These are phyloP conservation scores for Ceratobasidium theobromae DNA, from an alignment of 1,284 basidiomycete species.

Conservation along the genomic window DNA sequence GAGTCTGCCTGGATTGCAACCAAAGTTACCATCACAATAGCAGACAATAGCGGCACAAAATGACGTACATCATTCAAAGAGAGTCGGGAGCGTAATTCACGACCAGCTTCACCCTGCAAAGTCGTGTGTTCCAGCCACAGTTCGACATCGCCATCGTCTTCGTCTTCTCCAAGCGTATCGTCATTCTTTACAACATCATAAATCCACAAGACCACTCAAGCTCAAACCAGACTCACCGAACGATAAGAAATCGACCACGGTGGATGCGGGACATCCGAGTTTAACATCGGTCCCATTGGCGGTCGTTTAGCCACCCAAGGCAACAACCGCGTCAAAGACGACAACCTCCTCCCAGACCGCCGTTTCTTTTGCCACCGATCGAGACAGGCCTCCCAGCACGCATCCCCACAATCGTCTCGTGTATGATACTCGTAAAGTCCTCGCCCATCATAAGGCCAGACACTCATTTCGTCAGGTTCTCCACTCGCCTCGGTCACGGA, in stretches of 20 bases:
- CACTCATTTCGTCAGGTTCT: background rate
- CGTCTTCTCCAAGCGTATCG: conserved; percentile 14
- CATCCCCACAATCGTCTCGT: background rate
- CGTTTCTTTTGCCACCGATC: background rate
- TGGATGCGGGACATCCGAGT: conserved; percentile 21
- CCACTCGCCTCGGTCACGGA: too few relatives aligned
- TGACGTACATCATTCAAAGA: background rate
- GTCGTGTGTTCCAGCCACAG: conserved; percentile 10
- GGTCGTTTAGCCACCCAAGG: too few relatives aligned
- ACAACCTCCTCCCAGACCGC: background rate
- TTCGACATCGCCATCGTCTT: conserved; percentile 21
- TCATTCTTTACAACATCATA: conserved; percentile 7
- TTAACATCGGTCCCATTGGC: too few relatives aligned
- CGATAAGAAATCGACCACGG: conserved; percentile 12
- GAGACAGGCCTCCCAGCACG: conserved; percentile 4
- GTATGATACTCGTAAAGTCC: conserved; percentile 14
- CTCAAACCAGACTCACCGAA: conserved; percentile 1
- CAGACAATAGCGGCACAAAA: background rate
- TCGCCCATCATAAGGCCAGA: conserved; percentile 19
- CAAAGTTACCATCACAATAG: background rate
- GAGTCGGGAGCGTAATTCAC: background rate
- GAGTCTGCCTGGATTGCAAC: too few relatives aligned
- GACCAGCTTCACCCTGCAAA: background rate
- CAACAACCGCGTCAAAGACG: background rate
- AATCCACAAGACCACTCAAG: background rate